Conservation (phyloP, 345 rosid genomes). For the Trapa bicornis region DNA sequence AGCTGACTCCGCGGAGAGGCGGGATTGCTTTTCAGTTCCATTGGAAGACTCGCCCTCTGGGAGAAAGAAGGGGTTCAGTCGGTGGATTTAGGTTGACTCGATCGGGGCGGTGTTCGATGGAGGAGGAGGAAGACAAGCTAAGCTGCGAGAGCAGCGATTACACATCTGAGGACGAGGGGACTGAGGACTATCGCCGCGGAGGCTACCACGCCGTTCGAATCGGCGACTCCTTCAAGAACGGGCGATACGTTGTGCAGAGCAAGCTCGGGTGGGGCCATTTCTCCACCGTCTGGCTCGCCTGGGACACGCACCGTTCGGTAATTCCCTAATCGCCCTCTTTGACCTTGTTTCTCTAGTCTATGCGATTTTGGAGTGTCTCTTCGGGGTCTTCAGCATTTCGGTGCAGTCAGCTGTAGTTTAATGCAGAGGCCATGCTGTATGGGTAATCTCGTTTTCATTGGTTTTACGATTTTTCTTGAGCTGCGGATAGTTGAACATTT, state of each 20-base stretch:
- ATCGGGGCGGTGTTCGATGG: background rate
- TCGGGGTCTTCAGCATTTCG: too few species aligned
- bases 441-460: background rate
- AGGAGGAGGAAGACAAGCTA: slow-evolving; percentile 31
- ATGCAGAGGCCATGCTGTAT: background rate
- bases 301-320: slow-evolving; percentile 49
- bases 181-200: slow-evolving; percentile 57
- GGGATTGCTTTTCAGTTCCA: too few species aligned
- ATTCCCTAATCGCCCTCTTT: background rate
- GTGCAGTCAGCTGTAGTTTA: background rate
- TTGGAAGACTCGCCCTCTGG: too few species aligned
- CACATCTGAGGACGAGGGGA: slow-evolving; percentile 67
- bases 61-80: background rate
- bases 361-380: background rate
- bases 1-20: too few species aligned
- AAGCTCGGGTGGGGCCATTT: slow-evolving; percentile 82
- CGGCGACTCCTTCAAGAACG: slow-evolving; percentile 51
- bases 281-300: slow-evolving; percentile 79
- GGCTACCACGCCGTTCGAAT: slow-evolving; percentile 61
- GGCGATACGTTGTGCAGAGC: slow-evolving; percentile 48
- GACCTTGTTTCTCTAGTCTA: background rate
- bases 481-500: background rate
- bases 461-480: background rate
- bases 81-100: background rate
- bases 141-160: slow-evolving; percentile 39